Base-by-base conservation (phyloP, 345 rosid genomes). In the Carallia pectinifolia region DNA sequence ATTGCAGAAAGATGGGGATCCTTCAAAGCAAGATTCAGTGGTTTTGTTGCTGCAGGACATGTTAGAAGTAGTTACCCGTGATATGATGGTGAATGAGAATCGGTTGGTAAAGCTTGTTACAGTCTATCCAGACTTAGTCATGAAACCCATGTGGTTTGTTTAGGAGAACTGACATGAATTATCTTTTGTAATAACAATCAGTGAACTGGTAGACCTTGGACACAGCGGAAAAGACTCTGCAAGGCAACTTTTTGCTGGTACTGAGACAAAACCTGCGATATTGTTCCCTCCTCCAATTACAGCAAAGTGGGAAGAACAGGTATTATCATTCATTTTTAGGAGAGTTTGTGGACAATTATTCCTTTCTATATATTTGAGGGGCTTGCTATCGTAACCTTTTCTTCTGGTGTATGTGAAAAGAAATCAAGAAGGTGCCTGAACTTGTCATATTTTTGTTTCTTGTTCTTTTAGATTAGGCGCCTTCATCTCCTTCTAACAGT, bases 291-390 rank as follows among this genome's bases (percentile, higher is more conserved):
- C 97, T 30, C 79, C 31, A 36, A 78, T 74, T 66, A 86, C 96
- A 53, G 81, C 97, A 61, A 93, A 86, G 39, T 95, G 97, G 99
- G 93, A 86, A 75, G 99, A 95, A 78, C 97, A 95, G 93, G 99
- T 92, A 74, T 34, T 66, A 61, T 68, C 17, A 53, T 53, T 61
- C 29, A 44, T 38, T 60, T 16, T 58, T 62, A 17, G 59, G 66
- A 61, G 36, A 39, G 27, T 10, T 7, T 8, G 52, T 61, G n/a
- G 34, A 53, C 53, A 9, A 15, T 58, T 39, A 59, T 36, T 15
- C 67, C 60, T 16, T 74, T 54, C 61, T 52, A 27, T 37, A 50
- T 54, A 9, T 56, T 15, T 18, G 33, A 23, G 23, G 23, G 23
- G 23, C 23, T 23, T 23, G 23, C 23, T 23, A 23, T 23, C 23